phyloP scores from a whole-genome alignment of 129 eudicot genomes.

The Centrapalus pauciflorus region DNA sequence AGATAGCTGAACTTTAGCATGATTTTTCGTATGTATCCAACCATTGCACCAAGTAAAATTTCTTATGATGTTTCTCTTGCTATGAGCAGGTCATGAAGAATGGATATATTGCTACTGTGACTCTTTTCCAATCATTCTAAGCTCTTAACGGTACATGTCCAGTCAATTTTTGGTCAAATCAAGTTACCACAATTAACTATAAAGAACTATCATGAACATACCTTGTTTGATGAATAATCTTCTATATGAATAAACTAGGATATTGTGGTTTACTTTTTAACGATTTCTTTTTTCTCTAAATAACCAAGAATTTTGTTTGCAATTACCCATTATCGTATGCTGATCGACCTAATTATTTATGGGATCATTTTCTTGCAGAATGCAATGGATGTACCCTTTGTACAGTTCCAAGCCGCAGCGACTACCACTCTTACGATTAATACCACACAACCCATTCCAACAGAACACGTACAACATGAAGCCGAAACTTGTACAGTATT shows the following conservation, averaged over 20 bases:
- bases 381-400: slow-evolving; percentile 14
- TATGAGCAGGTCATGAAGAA: slow-evolving; percentile 85
- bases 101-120: slow-evolving; percentile 87
- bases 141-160: slow-evolving; percentile 16
- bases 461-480: not conserved
- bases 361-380: slow-evolving; percentile 12
- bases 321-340: too few species aligned
- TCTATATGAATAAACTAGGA: too few species aligned
- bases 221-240: too few species aligned
- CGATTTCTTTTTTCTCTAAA: not conserved
- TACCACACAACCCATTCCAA: not conserved
- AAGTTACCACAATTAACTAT: too few species aligned
- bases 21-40: not conserved
- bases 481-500: slow-evolving; percentile 23
- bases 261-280: too few species aligned
- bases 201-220: too few species aligned
- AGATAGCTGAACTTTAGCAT: not conserved
- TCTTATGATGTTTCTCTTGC: not conserved
- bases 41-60: not conserved
- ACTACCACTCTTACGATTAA: not conserved
- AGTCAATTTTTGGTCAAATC: too few species aligned
- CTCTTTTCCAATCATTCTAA: slow-evolving; percentile 73
- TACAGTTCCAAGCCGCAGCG: slow-evolving; percentile 18
- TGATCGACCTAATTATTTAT: too few species aligned
- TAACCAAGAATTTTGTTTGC: too few species aligned